Evolutionary conservation across 2,329 filamentous ascomycete species (phyloP).

Genomic region (Penicillium sp.): DNA sequence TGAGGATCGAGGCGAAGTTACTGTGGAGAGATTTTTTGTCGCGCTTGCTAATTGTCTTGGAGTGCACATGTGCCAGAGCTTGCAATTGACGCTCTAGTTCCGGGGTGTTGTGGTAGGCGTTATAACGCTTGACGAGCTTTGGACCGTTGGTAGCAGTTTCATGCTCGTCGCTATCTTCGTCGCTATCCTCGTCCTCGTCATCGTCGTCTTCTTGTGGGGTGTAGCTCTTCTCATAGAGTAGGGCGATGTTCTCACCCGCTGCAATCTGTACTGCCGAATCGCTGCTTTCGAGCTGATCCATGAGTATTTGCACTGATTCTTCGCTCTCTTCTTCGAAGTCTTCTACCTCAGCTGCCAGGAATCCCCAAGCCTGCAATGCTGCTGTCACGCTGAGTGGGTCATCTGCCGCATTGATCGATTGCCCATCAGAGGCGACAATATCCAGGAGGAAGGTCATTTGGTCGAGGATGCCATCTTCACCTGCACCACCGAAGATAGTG

Average conservation of each 20-base stretch:
- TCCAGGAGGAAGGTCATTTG: conserved; percentile 74
- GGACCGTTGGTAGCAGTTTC: conserved; percentile 41
- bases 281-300: conserved; percentile 78
- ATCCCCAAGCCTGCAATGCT: conserved; percentile 75
- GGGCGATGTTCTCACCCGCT: conserved; percentile 76
- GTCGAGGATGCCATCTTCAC: conserved; percentile 66
- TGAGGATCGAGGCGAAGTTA: conserved; percentile 65
- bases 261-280: conserved; percentile 73
- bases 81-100: conserved; percentile 61
- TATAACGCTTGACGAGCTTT: conserved; percentile 62
- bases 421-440: conserved; percentile 77
- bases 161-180: conserved; percentile 44
- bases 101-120: conserved; percentile 64
- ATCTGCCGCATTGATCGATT: conserved; percentile 69
- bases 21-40: conserved; percentile 66
- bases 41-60: conserved; percentile 64
- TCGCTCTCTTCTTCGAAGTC: conserved; percentile 72
- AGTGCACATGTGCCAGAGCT: conserved; percentile 60
- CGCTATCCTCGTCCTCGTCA: conserved; percentile 45
- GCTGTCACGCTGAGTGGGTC: conserved; percentile 70
- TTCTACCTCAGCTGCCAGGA: conserved; percentile 74
- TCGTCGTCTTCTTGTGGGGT: conserved; percentile 60
- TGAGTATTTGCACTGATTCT: conserved; percentile 73
- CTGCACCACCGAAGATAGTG: conserved; percentile 73
- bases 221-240: conserved; percentile 75